Conservation (phyloP, 306 rosid genomes). For the Boehmeria nivea region DNA sequence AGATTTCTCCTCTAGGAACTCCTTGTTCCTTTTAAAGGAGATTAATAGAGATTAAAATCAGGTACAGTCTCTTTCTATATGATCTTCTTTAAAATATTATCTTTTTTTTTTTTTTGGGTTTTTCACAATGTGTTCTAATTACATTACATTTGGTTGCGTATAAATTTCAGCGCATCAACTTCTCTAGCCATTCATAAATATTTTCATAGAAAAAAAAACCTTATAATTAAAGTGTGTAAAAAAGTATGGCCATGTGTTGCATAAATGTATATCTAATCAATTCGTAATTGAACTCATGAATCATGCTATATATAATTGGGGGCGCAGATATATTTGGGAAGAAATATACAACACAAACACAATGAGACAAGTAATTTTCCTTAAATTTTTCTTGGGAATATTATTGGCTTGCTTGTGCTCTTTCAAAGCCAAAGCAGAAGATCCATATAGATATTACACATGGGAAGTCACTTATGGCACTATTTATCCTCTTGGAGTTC, state of each 20-base stretch:
- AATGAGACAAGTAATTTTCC: constrained; percentile 42
- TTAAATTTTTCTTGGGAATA: constrained; percentile 31
- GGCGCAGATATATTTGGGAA: constrained; percentile 6
- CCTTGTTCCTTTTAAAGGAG: background rate
- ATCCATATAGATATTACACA: constrained; percentile 45
- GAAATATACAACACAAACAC: background rate
- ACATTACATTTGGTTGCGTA: too few relatives aligned
- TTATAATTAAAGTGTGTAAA: too few relatives aligned
- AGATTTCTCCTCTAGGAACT: background rate
- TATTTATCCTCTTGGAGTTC: constrained; percentile 60
- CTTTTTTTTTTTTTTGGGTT: too few relatives aligned
- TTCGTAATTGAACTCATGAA: background rate
- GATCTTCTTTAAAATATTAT: background rate
- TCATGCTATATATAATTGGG: background rate
- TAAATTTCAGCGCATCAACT: too few relatives aligned
- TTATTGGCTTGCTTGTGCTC: constrained; percentile 39
- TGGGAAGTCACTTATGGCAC: constrained; percentile 63
- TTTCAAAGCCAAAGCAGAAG: constrained; percentile 57
- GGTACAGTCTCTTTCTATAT: background rate
- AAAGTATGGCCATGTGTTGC: too few relatives aligned
- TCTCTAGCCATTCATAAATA: too few relatives aligned
- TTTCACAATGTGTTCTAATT: too few relatives aligned
- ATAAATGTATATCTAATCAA: background rate
- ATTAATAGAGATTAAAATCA: background rate
- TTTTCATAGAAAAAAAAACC: too few relatives aligned